Base-by-base conservation (phyloP, 768 basidiomycete species). In the Psilocybe azurescens region DNA sequence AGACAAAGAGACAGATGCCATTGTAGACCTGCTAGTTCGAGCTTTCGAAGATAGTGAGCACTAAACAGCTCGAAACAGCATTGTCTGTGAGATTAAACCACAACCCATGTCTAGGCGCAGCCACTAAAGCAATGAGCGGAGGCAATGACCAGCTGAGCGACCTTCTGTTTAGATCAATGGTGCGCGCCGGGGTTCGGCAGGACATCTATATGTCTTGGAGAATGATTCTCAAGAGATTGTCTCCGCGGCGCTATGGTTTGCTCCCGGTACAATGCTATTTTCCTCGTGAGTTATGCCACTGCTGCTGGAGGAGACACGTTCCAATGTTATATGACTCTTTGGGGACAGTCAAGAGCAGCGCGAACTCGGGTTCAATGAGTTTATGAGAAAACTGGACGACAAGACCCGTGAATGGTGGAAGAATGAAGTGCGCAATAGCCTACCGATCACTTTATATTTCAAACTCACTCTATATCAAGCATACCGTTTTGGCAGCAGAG, bases 311-410 rank as follows among this genome's bases (percentile, higher is more conserved):
- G 24, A 24, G 24, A 24, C 24, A 24, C 24, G 24, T 7, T 10
- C 48, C 28, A 32, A 4, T 51, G 28, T 8, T 51, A 14, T 30
- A 28, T 7, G 11, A 28, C 5, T 32, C 4, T 2, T 8, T 7
- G 18, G 29, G n/a, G 20, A 16, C 24, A 58, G 57, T 38, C 36
- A 58, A 20, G 32, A 48, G 7, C 44, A 58, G 46, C 57, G 48
- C 7, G 49, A 32, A 11, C 29, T 48, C 24, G 57, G 57, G 4
- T 58, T 36, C n/a, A 51, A 58, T 38, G n/a, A 58, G 24, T 38
- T 58, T 16, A 58, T 58, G 57, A 58, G 38, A 18, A 36, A 58
- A 38, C n/a, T 58, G 46, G 57, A 58, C 13, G 57, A 28, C 38
- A 47, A 58, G n/a, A 58, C 57, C 32, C 47, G 30, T 3, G 2